phyloP scores from a whole-genome alignment of 306 rosid species.

The Cicer arietinum region DNA sequence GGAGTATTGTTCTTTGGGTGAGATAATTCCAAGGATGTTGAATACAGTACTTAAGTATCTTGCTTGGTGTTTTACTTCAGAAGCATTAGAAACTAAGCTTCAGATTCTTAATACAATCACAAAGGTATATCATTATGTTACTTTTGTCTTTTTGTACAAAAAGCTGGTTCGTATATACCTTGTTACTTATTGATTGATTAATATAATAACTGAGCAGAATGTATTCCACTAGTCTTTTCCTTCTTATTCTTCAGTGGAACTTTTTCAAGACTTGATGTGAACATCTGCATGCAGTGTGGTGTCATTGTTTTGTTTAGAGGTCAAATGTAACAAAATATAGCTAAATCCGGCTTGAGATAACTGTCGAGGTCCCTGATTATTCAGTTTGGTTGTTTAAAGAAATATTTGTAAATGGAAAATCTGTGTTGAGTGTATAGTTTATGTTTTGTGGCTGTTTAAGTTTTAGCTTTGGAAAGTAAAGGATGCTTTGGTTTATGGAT shows the following conservation, averaged over 20 bases:
- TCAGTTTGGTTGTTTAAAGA: conserved; percentile 39
- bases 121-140: conserved; percentile 61
- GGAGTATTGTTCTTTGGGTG: conserved; percentile 85
- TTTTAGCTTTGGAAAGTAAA: conserved; percentile 4
- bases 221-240: conserved; percentile 17
- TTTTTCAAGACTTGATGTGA: conserved; percentile 18
- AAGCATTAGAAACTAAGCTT: conserved; percentile 85
- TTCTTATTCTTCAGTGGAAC: conserved; percentile 34
- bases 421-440: conserved; percentile 15
- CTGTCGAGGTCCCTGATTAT: neutral
- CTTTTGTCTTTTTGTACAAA: conserved; percentile 1
- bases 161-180: neutral
- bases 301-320: conserved; percentile 18
- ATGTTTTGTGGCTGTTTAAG: neutral
- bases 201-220: conserved; percentile 26
- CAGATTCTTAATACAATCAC: conserved; percentile 83
- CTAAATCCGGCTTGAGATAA: conserved; percentile 10
- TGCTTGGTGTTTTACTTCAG: conserved; percentile 81
- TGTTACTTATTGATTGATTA: conserved; percentile 29
- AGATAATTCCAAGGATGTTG: conserved; percentile 79
- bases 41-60: conserved; percentile 81
- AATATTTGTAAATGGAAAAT: conserved; percentile 4
- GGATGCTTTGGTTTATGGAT: neutral
- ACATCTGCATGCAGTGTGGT: conserved; percentile 10
- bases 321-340: conserved; percentile 37